Evolutionary conservation across 1,284 basidiomycete species (phyloP), one percentile per base, ranked within the genome.

Genomic region (Irpex rosettiformis): DNA sequence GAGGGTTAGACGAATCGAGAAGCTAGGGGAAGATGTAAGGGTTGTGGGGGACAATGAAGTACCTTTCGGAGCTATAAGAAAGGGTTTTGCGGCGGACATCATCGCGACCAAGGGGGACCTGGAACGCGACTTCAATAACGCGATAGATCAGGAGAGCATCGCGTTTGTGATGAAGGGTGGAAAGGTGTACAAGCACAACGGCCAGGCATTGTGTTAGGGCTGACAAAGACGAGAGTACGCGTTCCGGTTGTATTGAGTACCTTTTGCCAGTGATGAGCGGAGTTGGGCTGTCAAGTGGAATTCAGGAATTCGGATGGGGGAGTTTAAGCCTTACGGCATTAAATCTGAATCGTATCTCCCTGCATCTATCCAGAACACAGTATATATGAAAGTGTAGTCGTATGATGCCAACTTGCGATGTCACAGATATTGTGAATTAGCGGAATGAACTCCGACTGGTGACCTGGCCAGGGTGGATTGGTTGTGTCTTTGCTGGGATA

Each of bases 141-240:
- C 83, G 3, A 71, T 86, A 13, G 67, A 71, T 59, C 69, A 73
- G 61, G 71, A 72, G 29, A 71, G 72, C 43, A 79, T 85, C 28
- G 66, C 65, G 27, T 83, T 85, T 66, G 83, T 85, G 42, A 85
- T 86, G 82, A 85, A 85, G 63, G 77, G 72, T 2, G 84, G 83
- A 11, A 73, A 67, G 57, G 69, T 85, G 13, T 80, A 79, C 62
- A 84, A 84, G 65, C 64, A 65, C 42, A 71, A 75, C 56, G 79
- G 79, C 5, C 58, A 48, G 27, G 68, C 68, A 51, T 22, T 65
- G 21, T 51, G 24, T 51, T 51, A 51, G 48, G n/a, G 11, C 27
- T 25, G 13, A 7, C 8, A 7, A 21, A 25, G 48, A 54, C 11
- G 27, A 49, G 55, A 11, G 25, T 30, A 33, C 40, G 40, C 8